Conservation (phyloP, 345 rosid species). For the Populus tremula region DNA sequence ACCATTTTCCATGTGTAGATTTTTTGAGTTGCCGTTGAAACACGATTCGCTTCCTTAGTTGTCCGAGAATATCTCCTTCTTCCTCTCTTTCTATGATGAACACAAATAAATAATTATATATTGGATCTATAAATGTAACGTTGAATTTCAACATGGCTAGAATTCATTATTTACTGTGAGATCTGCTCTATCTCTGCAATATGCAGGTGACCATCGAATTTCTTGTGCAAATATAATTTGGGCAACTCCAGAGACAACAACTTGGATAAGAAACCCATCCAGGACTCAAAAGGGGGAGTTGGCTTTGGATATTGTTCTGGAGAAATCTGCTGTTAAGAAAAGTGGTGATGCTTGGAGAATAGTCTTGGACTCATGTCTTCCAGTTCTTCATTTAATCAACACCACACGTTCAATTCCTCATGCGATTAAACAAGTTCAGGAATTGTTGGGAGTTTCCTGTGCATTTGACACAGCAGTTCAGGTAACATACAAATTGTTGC, state of each 20-base stretch:
- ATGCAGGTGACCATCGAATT: conserved; percentile 81
- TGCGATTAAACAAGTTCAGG: conserved; percentile 84
- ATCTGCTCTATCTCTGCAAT: conserved; percentile 1
- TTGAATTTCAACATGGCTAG: not conserved
- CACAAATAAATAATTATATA: too few species aligned
- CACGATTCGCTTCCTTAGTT: not conserved
- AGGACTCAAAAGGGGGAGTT: conserved; percentile 57
- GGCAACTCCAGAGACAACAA: conserved; percentile 64
- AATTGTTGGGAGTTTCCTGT: conserved; percentile 82
- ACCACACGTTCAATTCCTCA: conserved; percentile 79
- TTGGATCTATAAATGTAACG: not conserved
- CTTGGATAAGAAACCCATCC: conserved; percentile 66
- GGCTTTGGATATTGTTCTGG: conserved; percentile 70
- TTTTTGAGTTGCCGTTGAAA: not conserved
- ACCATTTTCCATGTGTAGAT: not conserved
- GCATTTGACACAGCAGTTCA: conserved; percentile 90
- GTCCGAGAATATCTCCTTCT: too few species aligned
- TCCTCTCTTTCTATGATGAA: not conserved
- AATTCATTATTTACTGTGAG: conserved; percentile 13
- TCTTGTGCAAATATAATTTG: conserved; percentile 65
- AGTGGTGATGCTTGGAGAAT: conserved; percentile 98
- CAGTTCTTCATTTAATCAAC: conserved; percentile 75
- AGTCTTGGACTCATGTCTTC: conserved; percentile 80
- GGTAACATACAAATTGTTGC: conserved; percentile 36
- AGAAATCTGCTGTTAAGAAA: conserved; percentile 66